Evolutionary conservation across 1,284 basidiomycete species (phyloP), one percentile per base, ranked within the genome.

Genomic region (Pulveroboletus sp.): DNA sequence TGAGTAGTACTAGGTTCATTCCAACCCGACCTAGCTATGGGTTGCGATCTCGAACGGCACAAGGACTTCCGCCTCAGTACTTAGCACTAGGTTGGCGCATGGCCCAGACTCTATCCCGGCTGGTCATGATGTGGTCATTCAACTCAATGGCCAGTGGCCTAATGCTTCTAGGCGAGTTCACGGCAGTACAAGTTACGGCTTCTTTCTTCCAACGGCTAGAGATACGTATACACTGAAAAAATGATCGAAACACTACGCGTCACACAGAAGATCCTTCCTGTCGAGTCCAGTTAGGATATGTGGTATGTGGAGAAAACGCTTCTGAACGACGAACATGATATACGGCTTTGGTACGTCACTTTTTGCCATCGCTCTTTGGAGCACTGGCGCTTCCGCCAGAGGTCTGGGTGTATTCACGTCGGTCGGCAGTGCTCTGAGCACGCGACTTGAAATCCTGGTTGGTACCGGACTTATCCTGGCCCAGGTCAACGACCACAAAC

Each of bases 391-490:
- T 7, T 22, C n/a, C 25, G 17, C 28, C 33, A 12, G 56, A 58
- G 14, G 18, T 42, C 40, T 53, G 50, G 8, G 36, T 11, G 4
- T 62, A 2, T 18, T 49, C 51, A 22, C 44, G 28, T 24, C 57
- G 56, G 15, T 58, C 57, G 5, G 43, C 48, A 5, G 56, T n/a
- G 24, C 52, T 52, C 39, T 63, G 61, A 3, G 29, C 57, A n/a
- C 61, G 61, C 2, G 40, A 11, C 22, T 62, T 62, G 46, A 62
- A 62, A 18, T 44, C 61, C 1, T 25, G 9, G 14, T 63, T 63
- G 11, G 22, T 49, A 1, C 15, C 11, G 2, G 40, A 54, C 24
- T 28, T n/a, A 25, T 61, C 59, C 60, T 62, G 38, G 20, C 5
- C 3, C 18, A 22, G 15, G 38, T 60, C 31, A 60, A 40, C 29